A percentile compares a stretch with the other conserved stretches of the same genome.
These are phyloP conservation scores for Parsonsia alboflavescens DNA, from an alignment of 257 asterid species.

Conservation along the genomic window DNA sequence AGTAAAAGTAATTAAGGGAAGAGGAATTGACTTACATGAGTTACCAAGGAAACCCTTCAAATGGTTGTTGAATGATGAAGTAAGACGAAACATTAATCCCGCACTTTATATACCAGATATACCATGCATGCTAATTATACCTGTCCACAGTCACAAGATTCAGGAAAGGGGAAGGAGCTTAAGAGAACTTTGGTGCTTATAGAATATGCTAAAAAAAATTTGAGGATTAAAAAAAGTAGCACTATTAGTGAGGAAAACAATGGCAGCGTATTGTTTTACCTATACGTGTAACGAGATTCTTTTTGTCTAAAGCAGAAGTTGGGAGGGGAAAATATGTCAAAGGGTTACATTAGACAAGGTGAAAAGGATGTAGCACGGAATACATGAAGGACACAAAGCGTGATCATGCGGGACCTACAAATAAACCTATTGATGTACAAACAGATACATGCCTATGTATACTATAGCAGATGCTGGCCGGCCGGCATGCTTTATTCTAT, in stretches of 20 bases:
- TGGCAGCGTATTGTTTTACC: not conserved
- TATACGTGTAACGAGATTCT: not conserved
- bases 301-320: not conserved
- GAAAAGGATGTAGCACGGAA: not conserved
- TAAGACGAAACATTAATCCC: not conserved
- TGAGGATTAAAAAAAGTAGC: not conserved
- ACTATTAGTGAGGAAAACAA: not conserved
- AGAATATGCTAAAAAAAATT: not conserved
- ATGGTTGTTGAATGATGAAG: not conserved
- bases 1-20: not conserved
- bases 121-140: not conserved
- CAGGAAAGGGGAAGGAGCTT: not conserved
- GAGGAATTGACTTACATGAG: not conserved
- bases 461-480: slow-evolving; percentile 1
- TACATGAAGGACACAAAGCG: not conserved
- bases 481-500: slow-evolving; percentile 5
- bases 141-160: not conserved
- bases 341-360: not conserved
- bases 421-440: not conserved
- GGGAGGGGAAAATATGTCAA: not conserved
- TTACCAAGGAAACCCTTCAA: not conserved
- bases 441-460: not conserved
- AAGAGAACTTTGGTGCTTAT: not conserved
- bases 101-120: not conserved
- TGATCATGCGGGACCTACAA: not conserved